Evolutionary conservation across 441 rosid species (phyloP), one percentile per base, ranked within the genome.

Genomic region (Lepidium campestre): DNA sequence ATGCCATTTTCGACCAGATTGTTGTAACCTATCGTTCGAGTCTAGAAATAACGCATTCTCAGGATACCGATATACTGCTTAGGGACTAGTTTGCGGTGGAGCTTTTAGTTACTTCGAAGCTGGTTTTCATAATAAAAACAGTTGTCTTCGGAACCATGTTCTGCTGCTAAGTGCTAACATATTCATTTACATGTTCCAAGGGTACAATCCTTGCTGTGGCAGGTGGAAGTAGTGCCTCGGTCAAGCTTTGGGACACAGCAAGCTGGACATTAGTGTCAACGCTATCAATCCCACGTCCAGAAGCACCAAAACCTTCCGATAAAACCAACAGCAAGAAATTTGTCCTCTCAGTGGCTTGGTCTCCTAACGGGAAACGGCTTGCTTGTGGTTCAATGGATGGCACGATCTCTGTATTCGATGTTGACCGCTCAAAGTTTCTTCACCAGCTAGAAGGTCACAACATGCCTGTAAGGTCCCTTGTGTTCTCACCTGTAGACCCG

Each of bases 351-450:
- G 95, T 91, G 18, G 93, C 93, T 15, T 91, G 97, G 98, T 86
- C 96, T 70, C 87, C 89, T 14, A 96, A 91, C 62, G 98, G 98
- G 65, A 82, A 59, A 79, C 78, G 88, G 3, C 81, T 89, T 50
- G 98, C 97, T 32, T 94, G 98, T n/a, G 97, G 98, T 37, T 91
- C 94, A 36, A 85, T 91, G 93, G 99, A 94, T 67, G 99, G 98
- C 67, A 89, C 97, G 0, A 82, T 94, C 49, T 88, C 93, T 13
- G 61, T 94, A 29, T 94, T 94, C 11, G 99, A 91, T 20, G 96
- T 85, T 25, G 83, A 84, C 6, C 87, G 94, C 23, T 87, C 81
- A 60, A 91, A 88, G 79, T 87, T 91, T 65, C 82, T 94, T 20
- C 91, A 91, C 79, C 91, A 94, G 74, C 82, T 91, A 20, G 90